Evolutionary conservation across 2,329 filamentous ascomycete species (phyloP).

Genomic region (Fusarium coffeatum): DNA sequence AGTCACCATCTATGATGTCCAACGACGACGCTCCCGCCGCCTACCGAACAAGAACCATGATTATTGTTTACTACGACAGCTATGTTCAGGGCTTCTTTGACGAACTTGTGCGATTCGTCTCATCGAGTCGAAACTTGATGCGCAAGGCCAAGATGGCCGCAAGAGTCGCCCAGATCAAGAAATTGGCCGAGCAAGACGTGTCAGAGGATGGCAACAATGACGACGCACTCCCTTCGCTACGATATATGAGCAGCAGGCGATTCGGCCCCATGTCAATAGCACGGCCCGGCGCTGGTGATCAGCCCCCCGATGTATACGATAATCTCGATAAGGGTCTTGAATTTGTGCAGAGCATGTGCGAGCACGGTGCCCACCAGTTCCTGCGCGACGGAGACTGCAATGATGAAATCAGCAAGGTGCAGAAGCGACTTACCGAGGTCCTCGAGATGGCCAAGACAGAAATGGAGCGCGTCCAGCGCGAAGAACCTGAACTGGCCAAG

Average conservation of each 20-base stretch:
- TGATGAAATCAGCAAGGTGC: constrained; percentile 78
- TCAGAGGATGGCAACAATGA: constrained; percentile 61
- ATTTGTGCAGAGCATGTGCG: constrained; percentile 82
- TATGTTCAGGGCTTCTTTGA: constrained; percentile 87
- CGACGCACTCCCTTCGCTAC: constrained; percentile 55
- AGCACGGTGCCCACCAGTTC: constrained; percentile 88
- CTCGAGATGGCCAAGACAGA: constrained; percentile 70
- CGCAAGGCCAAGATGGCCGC: constrained; percentile 89
- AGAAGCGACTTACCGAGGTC: constrained; percentile 72
- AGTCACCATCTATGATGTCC: constrained; percentile 65
- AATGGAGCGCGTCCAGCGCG: constrained; percentile 65
- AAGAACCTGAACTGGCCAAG: constrained; percentile 61
- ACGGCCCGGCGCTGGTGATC: constrained; percentile 43
- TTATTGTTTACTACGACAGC: constrained; percentile 93
- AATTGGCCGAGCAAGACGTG: constrained; percentile 69
- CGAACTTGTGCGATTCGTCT: constrained; percentile 82
- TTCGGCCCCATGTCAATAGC: constrained; percentile 48
- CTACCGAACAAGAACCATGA: constrained; percentile 78
- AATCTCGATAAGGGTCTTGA: constrained; percentile 82
- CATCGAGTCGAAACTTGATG: constrained; percentile 82
- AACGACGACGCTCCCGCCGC: constrained; percentile 62
- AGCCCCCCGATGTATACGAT: constrained; percentile 70
- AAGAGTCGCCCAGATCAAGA: constrained; percentile 74
- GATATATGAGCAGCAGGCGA: constrained; percentile 55
- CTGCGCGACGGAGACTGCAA: constrained; percentile 87